These are phyloP conservation scores for Haplosporangium gracile DNA, from an alignment of 192 early-diverging fungal genomes.

Conservation along the genomic window DNA sequence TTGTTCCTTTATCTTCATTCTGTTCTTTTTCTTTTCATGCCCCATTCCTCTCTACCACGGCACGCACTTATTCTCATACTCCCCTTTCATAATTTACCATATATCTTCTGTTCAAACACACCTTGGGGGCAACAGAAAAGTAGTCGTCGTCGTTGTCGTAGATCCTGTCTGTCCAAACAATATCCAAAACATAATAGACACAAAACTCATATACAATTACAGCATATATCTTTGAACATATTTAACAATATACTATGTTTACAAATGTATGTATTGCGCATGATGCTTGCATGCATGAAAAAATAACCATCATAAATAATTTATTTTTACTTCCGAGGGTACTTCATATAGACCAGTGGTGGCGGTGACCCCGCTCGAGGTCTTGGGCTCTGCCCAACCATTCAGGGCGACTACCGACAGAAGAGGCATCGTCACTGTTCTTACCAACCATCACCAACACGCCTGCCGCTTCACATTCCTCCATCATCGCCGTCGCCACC, in stretches of 20 bases:
- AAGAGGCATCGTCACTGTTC: not conserved
- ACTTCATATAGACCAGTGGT: not conserved
- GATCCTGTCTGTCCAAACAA: not conserved
- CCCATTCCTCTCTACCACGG: not conserved
- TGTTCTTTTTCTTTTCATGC: constrained; percentile 12
- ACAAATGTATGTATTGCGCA: not conserved
- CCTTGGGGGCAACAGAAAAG: not conserved
- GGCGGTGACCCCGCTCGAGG: not conserved
- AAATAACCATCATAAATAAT: not conserved
- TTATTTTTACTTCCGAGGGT: not conserved
- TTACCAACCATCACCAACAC: not conserved
- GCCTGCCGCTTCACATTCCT: not conserved
- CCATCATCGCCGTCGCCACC: not conserved
- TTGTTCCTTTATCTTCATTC: not conserved
- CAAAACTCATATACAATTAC: not conserved
- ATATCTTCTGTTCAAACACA: not conserved
- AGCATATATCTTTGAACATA: not conserved
- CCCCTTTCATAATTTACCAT: not conserved
- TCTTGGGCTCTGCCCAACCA: not conserved
- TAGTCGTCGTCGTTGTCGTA: not conserved
- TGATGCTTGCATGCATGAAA: not conserved
- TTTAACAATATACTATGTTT: not conserved
- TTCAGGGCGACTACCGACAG: not conserved
- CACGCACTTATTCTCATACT: not conserved
- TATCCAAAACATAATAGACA: not conserved